Evolutionary conservation across 257 asterid species (phyloP), one percentile per base, ranked within the genome.

Genomic region (Salvia hispanica): DNA sequence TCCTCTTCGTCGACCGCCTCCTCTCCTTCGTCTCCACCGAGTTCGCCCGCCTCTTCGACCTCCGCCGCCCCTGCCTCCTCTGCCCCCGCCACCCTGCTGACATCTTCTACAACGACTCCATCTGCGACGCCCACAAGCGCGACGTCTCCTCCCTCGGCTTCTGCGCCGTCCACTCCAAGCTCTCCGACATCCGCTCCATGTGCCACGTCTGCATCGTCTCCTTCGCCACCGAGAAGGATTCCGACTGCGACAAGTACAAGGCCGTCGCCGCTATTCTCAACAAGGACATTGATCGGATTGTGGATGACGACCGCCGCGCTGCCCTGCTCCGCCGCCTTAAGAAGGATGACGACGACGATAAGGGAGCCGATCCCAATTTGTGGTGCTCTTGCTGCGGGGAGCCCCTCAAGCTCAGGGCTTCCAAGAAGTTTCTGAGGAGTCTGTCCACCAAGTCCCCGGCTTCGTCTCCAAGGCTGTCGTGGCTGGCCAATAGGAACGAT

Each of bases 321-420:
- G 31, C 34, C 72, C 37, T 47, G 8, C 5, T 71, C 61, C 72
- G 71, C 25, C 75, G 70, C 8, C 18, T 67, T 11, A 85, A 76
- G 81, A 80, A 75, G 65, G 95, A 85, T 5, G 92, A 80, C 8
- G 16, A 80, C 8, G 16, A n/a, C 3, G 75, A 55, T 9, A 76
- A 66, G 66, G 63, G 68, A 62, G 63, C 64, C 48, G 79, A 71
- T 0, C 16, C 15, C 1, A 34, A 18, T 14, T 56, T 33, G 9
- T 72, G 73, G 64, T 94, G 99, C 63, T 84, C 83, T 46, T 94
- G 99, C 67, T 94, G 99, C 66, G 96, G 92, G 46, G 96, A 94
- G 76, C 74, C 75, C 58, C n/a, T 83, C 70, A 87, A 83, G 67
- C 31, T 56, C 50, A 83, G 66, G 59, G 40, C 87, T 2, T 56